Evolutionary conservation across 2,329 filamentous ascomycete genomes (phyloP), one percentile per base, ranked within the genome.

Genomic region (Didymella pomorum): DNA sequence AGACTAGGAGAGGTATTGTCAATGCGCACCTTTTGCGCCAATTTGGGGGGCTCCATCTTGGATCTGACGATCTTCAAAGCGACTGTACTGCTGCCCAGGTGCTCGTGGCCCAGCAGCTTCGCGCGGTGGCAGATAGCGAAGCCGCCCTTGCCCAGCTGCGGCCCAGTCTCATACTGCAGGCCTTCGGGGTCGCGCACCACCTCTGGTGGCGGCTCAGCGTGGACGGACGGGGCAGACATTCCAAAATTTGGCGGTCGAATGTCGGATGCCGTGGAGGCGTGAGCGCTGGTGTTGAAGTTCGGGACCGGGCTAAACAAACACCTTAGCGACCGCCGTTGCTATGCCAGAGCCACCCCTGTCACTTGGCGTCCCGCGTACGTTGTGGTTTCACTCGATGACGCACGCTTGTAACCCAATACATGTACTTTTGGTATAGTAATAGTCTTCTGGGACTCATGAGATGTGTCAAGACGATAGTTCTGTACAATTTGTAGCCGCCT

Each of bases 21-120:
- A 3, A 33, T 21, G 87, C 49, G 50, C 61, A 92, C 90, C 87
- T 93, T 93, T 77, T 93, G 90, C 73, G 91, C 89, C 84, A 93
- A 89, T 77, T 93, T 93, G 58, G 86, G 80, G 8, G 89, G 89
- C 71, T 83, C 81, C 90, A 93, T 93, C 72, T 89, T 86, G 70
- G 89, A 91, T 79, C 89, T 91, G 71, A 94, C 91, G 72, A 94
- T 92, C 81, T 94, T 94, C 69, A 94, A 81, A 43, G 91, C 91
- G 73, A 87, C 89, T 65, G 84, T 84, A 71, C 89, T 87, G 69
- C 85, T 89, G 6, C 86, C 86, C 11, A 88, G 78, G 61, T 77
- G 78, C 54, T 77, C 78, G 49, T 79, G 77, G 43, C 81, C 86
- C 51, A 86, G 81, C 53, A 90, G 79, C 66, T 89, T 86, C 46